These are phyloP conservation scores for Leccinum longicurvipes DNA, from an alignment of 768 basidiomycete genomes.

Conservation along the genomic window DNA sequence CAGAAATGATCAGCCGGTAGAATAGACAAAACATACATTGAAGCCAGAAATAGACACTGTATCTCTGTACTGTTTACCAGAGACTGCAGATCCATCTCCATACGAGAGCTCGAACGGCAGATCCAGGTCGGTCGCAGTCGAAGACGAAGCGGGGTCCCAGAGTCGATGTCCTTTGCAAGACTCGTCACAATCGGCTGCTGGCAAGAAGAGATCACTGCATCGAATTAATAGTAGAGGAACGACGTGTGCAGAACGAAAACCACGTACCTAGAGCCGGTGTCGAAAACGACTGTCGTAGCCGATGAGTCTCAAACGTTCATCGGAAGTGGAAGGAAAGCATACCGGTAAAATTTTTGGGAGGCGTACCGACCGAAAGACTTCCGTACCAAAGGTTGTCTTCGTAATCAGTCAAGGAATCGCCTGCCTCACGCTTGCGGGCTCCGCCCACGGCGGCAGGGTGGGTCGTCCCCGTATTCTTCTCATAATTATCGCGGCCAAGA, in stretches of 20 bases:
- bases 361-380: slow-evolving; percentile 7
- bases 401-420: neutral
- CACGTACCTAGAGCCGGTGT: slow-evolving; percentile 23
- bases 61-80: slow-evolving; percentile 6
- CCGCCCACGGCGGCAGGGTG: neutral
- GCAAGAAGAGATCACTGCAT: slow-evolving; percentile 26
- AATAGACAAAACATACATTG: neutral
- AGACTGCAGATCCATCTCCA: neutral
- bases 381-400: slow-evolving; percentile 3
- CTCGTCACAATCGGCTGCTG: slow-evolving; percentile 16
- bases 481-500: neutral
- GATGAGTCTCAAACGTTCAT: neutral
- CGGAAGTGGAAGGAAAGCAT: neutral
- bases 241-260: neutral
- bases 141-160: slow-evolving; percentile 26
- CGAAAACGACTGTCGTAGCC: slow-evolving; percentile 16
- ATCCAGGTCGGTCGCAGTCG: slow-evolving; percentile 1
- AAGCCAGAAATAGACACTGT: slow-evolving; percentile 7
- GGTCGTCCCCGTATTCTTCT: neutral
- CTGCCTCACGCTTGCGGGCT: neutral
- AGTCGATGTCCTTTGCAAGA: slow-evolving; percentile 27
- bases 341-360: slow-evolving; percentile 1
- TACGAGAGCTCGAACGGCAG: neutral
- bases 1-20: neutral
- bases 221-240: neutral